A percentile compares a stretch with the other conserved stretches of the same genome.
Evolutionary conservation across 2,329 filamentous ascomycete species (phyloP).

Genomic region (Nectriaceae sp.): DNA sequence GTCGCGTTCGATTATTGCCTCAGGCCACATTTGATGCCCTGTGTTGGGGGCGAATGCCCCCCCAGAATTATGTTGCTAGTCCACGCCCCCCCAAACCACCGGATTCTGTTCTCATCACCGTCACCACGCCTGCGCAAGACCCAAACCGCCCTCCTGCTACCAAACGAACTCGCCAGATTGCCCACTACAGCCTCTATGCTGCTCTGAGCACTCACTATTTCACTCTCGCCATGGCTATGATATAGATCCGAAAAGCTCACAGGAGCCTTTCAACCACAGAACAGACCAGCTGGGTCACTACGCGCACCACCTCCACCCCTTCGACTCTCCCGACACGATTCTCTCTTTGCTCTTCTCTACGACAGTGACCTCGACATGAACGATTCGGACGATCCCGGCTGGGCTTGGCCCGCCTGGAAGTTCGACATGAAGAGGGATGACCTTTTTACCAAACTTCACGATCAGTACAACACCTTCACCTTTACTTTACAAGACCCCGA

Average conservation of each 20-base stretch:
- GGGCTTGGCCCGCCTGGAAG: conserved; percentile 62
- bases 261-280: conserved; percentile 26
- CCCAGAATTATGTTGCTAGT: conserved; percentile 30
- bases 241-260: conserved; percentile 27
- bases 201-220: conserved; percentile 19
- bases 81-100: conserved; percentile 25
- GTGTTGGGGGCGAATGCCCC: conserved; percentile 21
- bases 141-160: conserved; percentile 15
- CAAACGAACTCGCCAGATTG: conserved; percentile 12
- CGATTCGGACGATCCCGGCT: conserved; percentile 57
- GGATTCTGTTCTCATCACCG: conserved; percentile 28
- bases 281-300: conserved; percentile 16
- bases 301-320: conserved; percentile 14
- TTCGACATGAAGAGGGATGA: conserved; percentile 63
- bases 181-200: conserved; percentile 23
- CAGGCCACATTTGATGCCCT: conserved; percentile 22
- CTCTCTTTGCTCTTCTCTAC: conserved; percentile 9
- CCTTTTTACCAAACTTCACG: conserved; percentile 58
- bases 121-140: conserved; percentile 20
- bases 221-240: conserved; percentile 27
- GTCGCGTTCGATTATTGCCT: conserved; percentile 15
- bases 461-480: conserved; percentile 61
- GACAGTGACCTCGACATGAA: conserved; percentile 59
- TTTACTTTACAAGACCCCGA: conserved; percentile 60
- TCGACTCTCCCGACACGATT: conserved; percentile 9